Base-by-base conservation (phyloP, 805 yeast species). In the Saccharomycopsis sp. region DNA sequence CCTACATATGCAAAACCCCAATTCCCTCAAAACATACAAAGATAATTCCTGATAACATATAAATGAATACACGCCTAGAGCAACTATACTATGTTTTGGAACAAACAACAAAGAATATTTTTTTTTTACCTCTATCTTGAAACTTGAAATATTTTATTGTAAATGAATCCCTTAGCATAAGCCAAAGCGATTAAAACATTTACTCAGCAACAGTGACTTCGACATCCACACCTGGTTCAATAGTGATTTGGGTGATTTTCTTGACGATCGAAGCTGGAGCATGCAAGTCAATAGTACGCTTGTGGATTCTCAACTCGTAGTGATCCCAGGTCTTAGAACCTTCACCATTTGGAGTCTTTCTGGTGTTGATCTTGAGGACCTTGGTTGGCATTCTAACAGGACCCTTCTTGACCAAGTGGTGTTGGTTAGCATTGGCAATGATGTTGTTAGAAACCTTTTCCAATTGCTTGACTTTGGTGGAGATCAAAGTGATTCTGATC, bases 341-440 rank as follows among this genome's bases (percentile, higher is more conserved):
- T 85, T 94, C 97, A 94, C 99, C 99, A 80, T 96, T 96, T 75
- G 99, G 99, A 76, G 99, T 88, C 92, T 94, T 94, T 89, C 99
- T 91, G 89, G 99, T 94, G 82, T 96, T 84, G 82, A 94, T 84
- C 81, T 88, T 90, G 75, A 94, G 88, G 72, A 88, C 94, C 88
- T 92, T 94, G 81, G 99, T 94, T 84, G 99, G 99, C 83, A 94
- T 81, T 89, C 99, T 92, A 75, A 94, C 97, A 71, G 99, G 99
- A 76, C 99, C 99, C 85, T 91, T 93, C 87, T 90, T 91, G 78
- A 80, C 83, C 74, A 92, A 83, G 72, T 87, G 78, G 80, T 84
- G 79, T 77, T 81, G 82, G 77, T 81, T 81, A 77, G 98, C 97
- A 74, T 89, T 91, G 77, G 75, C 78, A 79, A 92, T 82, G 74